Base-by-base conservation (phyloP, 352 stramenopile genomes). In the Achlya hypogyna region DNA sequence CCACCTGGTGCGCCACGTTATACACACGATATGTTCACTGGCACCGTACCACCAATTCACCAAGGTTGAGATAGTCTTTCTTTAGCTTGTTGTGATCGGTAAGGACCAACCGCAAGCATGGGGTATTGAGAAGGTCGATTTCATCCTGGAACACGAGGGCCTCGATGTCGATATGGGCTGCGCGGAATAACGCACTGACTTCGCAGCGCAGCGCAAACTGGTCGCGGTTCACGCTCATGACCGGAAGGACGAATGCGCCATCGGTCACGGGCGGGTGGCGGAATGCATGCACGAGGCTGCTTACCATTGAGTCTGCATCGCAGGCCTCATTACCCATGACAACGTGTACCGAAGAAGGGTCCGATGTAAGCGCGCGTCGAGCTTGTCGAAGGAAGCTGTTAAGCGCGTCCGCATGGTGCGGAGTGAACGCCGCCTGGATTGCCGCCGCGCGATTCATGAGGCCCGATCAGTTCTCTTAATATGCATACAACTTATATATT, bases 291-390 rank as follows among this genome's bases (percentile, higher is more conserved):
- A 82, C 73, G 10, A 93, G 58, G 18, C 81, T 84, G 72, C 82
- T 93, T 14, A 93, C 74, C 71, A 93, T 91, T 22, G 84, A 93
- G 71, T 93, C 84, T 14, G 84, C 84, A 67, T 93, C 82, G 8
- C 81, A 80, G 16, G 84, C 82, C 65, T 93, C 84, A 59, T 93
- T 93, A 54, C 84, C 84, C 35, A 91, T 80, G 53, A 89, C 63
- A 5, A 91, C 75, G 64, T 88, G 78, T 34, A 93, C 67, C 6
- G 52, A 66, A 16, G 56, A 3, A 20, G 75, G 18, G 9, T 53
- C 10, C 2, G 63, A 51, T 18, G 51, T 20, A 9, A 51, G 54
- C 8, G 28, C 53, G 23, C 62, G 59, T 16, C 60, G 60, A 12
- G 68, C 51, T 28, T 74, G 49, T 16, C 58, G 63, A 52, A 78